Conservation (phyloP, 768 basidiomycete species). For the Steccherinum ochraceum region DNA sequence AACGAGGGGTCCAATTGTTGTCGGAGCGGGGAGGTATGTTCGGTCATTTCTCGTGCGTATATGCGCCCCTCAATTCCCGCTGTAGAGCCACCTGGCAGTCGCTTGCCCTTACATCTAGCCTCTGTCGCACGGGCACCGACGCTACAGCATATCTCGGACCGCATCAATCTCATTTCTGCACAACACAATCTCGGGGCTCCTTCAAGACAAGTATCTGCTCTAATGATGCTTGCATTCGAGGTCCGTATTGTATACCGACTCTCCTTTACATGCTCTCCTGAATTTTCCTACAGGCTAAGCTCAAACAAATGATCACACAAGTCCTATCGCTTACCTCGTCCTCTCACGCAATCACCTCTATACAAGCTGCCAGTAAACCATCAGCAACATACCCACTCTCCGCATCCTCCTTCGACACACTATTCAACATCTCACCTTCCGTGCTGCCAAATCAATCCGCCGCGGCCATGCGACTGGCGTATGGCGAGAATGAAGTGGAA, state of each 20-base stretch:
- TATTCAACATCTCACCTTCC: conserved; percentile 72
- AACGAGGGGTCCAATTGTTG: conserved; percentile 61
- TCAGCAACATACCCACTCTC: conserved; percentile 42
- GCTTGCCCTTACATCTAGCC: conserved; percentile 66
- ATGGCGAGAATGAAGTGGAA: conserved; percentile 46
- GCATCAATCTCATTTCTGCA: conserved; percentile 75
- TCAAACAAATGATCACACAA: conserved; percentile 79
- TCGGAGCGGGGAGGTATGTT: conserved; percentile 58
- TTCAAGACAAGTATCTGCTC: conserved; percentile 52
- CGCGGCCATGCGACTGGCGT: conserved; percentile 63
- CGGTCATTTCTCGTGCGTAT: background rate
- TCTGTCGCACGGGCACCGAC: conserved; percentile 69
- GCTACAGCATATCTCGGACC: conserved; percentile 69
- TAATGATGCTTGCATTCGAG: conserved; percentile 77
- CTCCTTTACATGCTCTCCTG: background rate
- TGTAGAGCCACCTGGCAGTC: conserved; percentile 66
- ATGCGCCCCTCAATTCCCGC: background rate
- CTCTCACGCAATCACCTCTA: conserved; percentile 73
- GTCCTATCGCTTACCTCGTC: conserved; percentile 71
- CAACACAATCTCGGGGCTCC: conserved; percentile 66
- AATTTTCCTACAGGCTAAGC: conserved; percentile 48
- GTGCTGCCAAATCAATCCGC: conserved; percentile 77
- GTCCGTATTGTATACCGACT: conserved; percentile 36
- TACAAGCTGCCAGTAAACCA: conserved; percentile 47
- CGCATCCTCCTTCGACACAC: conserved; percentile 65